Evolutionary conservation across 129 eudicot species (phyloP), one percentile per base, ranked within the genome.

Genomic region (Artemisia argyi): DNA sequence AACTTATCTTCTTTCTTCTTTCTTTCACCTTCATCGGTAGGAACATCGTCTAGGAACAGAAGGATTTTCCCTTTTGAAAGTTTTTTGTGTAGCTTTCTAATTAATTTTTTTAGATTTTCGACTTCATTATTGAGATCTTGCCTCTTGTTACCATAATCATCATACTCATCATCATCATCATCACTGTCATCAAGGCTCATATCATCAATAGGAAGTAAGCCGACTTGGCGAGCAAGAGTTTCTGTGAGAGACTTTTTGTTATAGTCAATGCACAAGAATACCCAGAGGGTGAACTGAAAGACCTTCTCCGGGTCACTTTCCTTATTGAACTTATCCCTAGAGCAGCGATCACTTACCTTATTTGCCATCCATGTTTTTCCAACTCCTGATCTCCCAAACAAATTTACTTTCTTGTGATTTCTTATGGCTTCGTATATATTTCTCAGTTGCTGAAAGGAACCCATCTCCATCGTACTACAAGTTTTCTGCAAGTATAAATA

Each of bases 291-390:
- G 30, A 81, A 6, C 4, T 54, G 24, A 26, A 73, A 24, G 6
- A 66, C 1, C 0, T 55, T 35, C 4, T 24, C 3, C 28, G 28
- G 28, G 28, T 24, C 28, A 24, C 28, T 24, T 24, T 24, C 28
- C 28, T 24, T 24, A 24, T 24, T 24, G 28, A 24, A 24, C 28
- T 24, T 24, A 24, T 66, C 26, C 19, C 54, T 65, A 8, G 64
- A 48, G 4, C 73, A 73, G 54, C 12, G 47, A 1, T 58, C 58
- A 17, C 81, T 74, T 46, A 84, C 20, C 59, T 57, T 66, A 60
- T 61, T 84, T 8, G 83, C 85, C 61, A 65, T 66, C 77, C 81
- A 73, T 74, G 89, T 84, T 80, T 84, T 84, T 46, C 89, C 85
- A 11, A 75, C 71, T 50, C 89, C 85, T 1, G 66, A 15, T 54